Percentiles rank a stretch among this genome's conserved stretches.
phyloP scores from a whole-genome alignment of 192 early-diverging fungal species.

The Podila horticola region DNA sequence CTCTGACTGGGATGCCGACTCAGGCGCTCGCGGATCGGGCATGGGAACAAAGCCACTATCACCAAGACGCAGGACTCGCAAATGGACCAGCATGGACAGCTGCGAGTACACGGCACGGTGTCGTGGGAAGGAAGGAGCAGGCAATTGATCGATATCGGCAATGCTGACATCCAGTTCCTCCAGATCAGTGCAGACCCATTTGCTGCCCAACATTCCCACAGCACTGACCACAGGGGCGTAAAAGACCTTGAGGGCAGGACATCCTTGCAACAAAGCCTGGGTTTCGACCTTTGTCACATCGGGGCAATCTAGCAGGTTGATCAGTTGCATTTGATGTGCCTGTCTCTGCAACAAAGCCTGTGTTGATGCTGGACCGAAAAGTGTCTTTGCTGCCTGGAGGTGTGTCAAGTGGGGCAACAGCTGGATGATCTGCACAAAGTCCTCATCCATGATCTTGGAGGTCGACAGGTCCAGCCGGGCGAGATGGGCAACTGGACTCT shows the following conservation, averaged over 20 bases:
- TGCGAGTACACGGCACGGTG: slow-evolving; percentile 16
- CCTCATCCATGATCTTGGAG: slow-evolving; percentile 4
- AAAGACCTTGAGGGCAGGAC: neutral
- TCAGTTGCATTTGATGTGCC: neutral
- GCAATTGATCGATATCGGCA: neutral
- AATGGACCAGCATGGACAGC: neutral
- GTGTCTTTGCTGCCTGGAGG: slow-evolving; percentile 1
- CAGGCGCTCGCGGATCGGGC: neutral
- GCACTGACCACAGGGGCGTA: slow-evolving; percentile 6
- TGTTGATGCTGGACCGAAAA: slow-evolving; percentile 11
- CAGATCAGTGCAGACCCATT: slow-evolving; percentile 6
- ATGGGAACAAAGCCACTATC: neutral
- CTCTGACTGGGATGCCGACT: neutral
- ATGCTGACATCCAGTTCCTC: slow-evolving; percentile 7
- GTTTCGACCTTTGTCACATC: neutral
- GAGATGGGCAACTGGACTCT: neutral
- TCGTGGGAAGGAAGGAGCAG: neutral
- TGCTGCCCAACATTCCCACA: neutral
- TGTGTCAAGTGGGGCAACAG: slow-evolving; percentile 6
- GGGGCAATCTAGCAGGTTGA: neutral
- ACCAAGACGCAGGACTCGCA: slow-evolving; percentile 15
- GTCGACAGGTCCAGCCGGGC: slow-evolving; percentile 8
- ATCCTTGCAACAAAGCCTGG: slow-evolving; percentile 4
- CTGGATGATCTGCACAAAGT: slow-evolving; percentile 10
- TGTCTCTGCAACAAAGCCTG: neutral